Base-by-base conservation (phyloP, 2,329 filamentous ascomycete genomes). In the Cladobotryum protrusum region DNA sequence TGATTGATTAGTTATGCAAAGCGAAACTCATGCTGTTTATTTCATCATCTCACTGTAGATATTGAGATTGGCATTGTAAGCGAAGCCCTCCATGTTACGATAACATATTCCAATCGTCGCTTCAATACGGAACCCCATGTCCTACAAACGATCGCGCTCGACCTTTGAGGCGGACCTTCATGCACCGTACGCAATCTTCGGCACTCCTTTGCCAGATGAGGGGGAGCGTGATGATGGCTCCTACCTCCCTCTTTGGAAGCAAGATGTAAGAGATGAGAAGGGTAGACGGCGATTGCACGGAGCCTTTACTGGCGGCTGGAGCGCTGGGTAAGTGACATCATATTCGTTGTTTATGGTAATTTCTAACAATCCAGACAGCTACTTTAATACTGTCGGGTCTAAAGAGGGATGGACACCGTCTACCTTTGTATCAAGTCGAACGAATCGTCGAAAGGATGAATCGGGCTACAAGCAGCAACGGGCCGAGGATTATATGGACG, bases 391-490 rank as follows among this genome's bases (percentile, higher is more conserved):
- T 5, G 93, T 97, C 58, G 93, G 93, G 47, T 96, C 92, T 50
- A 97, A 97, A 69, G 92, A 99, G 75, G 93, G 93, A 72, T 99
- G 92, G 92, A 85, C 89, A 1, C 93, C 93, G 2, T 84, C 89
- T 18, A 86, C 88, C 0, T 99, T 97, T 67, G 85, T 95, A 9
- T 97, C 92, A 6, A 96, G 91, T 46, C 86, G 93, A 19, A 73
- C 81, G 36, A 89, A 88, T 61, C 86, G 90, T 49, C 82, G 78
- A 56, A 88, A 87, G 63, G 80, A 87, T 72, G 75, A 73, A 33
- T 15, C 56, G 1, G 45, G 74, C n/a, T 76, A 79, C 54, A 58
- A 70, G 2, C 83, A 87, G 55, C 83, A 87, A 63, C 82, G 84
- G 43, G 61, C 81, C 1, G 90, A 97, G 66, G 91, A 97, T 63